Evolutionary conservation across 192 early-diverging fungal genomes (phyloP).

Genomic region (Gaertneriomyces sp.): DNA sequence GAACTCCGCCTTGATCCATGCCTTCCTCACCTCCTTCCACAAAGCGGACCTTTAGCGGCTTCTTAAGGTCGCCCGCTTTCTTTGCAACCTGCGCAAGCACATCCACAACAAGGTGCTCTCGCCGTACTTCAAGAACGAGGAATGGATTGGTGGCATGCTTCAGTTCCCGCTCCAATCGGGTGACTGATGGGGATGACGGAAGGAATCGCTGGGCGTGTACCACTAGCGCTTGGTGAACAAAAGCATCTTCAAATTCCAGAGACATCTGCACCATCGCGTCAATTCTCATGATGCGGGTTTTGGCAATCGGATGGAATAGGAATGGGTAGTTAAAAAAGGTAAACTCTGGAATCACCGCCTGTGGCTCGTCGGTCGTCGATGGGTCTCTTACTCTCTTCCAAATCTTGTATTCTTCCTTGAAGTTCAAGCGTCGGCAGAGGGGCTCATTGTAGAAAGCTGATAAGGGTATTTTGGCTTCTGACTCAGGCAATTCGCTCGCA

Average conservation of each 20-base stretch:
- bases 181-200: constrained; percentile 37
- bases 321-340: constrained; percentile 70
- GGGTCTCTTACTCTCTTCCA: constrained; percentile 57
- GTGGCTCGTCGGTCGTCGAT: constrained; percentile 12
- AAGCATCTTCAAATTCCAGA: constrained; percentile 74
- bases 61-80: constrained; percentile 66
- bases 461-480: constrained; percentile 22
- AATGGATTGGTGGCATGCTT: constrained; percentile 68
- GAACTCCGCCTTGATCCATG: constrained; percentile 93
- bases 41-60: constrained; percentile 82
- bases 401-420: constrained; percentile 73
- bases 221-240: constrained; percentile 74
- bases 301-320: constrained; percentile 63
- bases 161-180: constrained; percentile 55
- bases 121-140: constrained; percentile 72
- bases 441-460: constrained; percentile 46
- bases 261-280: constrained; percentile 77
- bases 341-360: constrained; percentile 45
- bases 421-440: constrained; percentile 50
- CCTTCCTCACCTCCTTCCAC: constrained; percentile 87
- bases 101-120: constrained; percentile 70
- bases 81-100: constrained; percentile 63
- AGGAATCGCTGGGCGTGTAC: constrained; percentile 70
- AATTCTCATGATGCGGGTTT: constrained; percentile 68
- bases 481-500: constrained; percentile 42